Evolutionary conservation across 345 rosid species (phyloP).

Genomic region (Linum usitatissimum): DNA sequence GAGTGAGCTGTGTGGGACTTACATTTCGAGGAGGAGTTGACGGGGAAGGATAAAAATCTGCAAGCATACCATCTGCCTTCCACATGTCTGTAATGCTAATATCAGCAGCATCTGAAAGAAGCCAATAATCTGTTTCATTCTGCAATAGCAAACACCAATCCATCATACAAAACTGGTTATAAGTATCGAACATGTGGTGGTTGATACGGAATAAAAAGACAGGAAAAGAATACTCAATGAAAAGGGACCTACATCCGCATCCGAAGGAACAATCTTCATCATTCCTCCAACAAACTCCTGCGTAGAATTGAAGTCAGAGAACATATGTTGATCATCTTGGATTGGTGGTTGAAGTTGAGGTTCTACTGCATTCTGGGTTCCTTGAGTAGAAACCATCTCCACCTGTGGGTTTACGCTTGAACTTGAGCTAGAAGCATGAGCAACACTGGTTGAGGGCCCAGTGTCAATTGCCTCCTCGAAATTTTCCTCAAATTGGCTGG

Average conservation of each 20-base stretch:
- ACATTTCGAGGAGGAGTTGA: not conserved
- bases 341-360: conserved; percentile 14
- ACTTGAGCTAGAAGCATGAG: conserved; percentile 49
- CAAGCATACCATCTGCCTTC: conserved; percentile 92
- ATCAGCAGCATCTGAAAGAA: conserved; percentile 54
- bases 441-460: conserved; percentile 35
- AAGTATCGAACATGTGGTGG: not conserved
- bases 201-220: not conserved
- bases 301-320: conserved; percentile 47
- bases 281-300: conserved; percentile 78
- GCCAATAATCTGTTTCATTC: conserved; percentile 89
- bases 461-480: conserved; percentile 60
- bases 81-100: conserved; percentile 90
- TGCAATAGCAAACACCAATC: conserved; percentile 29
- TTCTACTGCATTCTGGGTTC: conserved; percentile 31
- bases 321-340: conserved; percentile 30
- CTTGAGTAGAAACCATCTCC: conserved; percentile 26
- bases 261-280: conserved; percentile 79
- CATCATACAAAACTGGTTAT: not conserved
- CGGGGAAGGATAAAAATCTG: conserved; percentile 6
- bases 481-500: conserved; percentile 88
- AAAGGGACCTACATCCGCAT: conserved; percentile 53
- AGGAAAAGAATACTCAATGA: not conserved
- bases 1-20: not conserved
- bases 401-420: conserved; percentile 46